A percentile compares a stretch with the other conserved stretches of the same genome.
phyloP scores from a whole-genome alignment of 768 basidiomycete species.

The Heimioporus sp. region DNA sequence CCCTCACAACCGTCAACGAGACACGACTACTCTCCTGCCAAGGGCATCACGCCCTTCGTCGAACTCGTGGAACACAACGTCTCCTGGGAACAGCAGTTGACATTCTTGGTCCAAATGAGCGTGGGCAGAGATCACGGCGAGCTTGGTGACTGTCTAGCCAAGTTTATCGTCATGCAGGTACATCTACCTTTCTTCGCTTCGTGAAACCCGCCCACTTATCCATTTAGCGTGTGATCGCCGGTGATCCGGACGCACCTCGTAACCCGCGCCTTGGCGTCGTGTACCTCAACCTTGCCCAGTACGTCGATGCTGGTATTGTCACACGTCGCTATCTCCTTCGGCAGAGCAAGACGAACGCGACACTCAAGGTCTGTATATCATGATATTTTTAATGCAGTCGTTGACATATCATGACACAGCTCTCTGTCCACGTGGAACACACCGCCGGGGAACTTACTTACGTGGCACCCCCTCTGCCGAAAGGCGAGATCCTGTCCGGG shows the following conservation, averaged over 20 bases:
- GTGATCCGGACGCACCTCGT: conserved; percentile 53
- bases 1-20: conserved; percentile 1
- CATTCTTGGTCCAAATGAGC: conserved; percentile 57
- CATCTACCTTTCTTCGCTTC: neutral
- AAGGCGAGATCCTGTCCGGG: conserved; percentile 70
- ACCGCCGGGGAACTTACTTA: conserved; percentile 55
- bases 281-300: conserved; percentile 73
- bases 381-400: neutral
- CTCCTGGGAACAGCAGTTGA: conserved; percentile 57
- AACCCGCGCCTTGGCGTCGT: conserved; percentile 65
- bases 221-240: conserved; percentile 51
- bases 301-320: conserved; percentile 55
- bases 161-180: conserved; percentile 62
- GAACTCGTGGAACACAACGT: conserved; percentile 65
- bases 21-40: conserved; percentile 36
- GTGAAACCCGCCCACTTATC: neutral
- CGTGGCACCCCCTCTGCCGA: conserved; percentile 64
- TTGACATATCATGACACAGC: conserved; percentile 32
- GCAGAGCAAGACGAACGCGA: conserved; percentile 78
- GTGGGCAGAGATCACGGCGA: conserved; percentile 50
- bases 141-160: conserved; percentile 57
- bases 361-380: conserved; percentile 51
- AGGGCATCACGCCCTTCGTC: conserved; percentile 60
- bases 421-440: conserved; percentile 57
- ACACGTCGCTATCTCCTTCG: conserved; percentile 65